phyloP scores from a whole-genome alignment of 495 filamentous ascomycete genomes.

The Cenococcum geophilum region DNA sequence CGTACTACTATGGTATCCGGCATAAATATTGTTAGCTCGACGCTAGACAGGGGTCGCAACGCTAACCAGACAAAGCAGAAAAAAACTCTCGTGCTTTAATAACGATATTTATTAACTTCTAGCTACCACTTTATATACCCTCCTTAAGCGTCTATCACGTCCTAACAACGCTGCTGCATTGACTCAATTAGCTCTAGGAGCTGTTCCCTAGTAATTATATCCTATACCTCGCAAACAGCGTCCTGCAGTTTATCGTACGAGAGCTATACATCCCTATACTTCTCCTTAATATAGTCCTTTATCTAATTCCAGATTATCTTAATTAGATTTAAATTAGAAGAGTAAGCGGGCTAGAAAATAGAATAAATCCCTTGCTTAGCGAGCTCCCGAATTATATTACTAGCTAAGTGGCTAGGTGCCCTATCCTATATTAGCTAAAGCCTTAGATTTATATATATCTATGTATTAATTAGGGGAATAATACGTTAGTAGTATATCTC shows the following conservation, averaged over 20 bases:
- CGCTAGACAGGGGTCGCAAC: too few species aligned
- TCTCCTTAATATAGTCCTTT: not conserved
- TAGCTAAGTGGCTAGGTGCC: slow-evolving; percentile 21
- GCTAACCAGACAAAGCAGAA: too few species aligned
- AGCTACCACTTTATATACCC: slow-evolving; percentile 1
- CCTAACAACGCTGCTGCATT: slow-evolving; percentile 5
- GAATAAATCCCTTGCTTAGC: not conserved
- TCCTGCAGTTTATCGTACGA: not conserved
- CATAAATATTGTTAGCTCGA: too few species aligned
- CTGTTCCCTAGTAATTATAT: slow-evolving; percentile 6
- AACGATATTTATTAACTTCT: too few species aligned
- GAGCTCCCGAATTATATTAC: slow-evolving; percentile 5
- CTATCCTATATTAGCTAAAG: slow-evolving; percentile 21
- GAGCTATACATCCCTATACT: not conserved
- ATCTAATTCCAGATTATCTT: too few species aligned
- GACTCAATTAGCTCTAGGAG: slow-evolving; percentile 7
- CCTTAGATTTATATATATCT: slow-evolving; percentile 14
- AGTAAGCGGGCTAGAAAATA: slow-evolving; percentile 28
- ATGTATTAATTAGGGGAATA: slow-evolving; percentile 16
- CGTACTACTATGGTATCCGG: too few species aligned
- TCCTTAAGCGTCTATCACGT: slow-evolving; percentile 4
- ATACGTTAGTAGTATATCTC: slow-evolving; percentile 10
- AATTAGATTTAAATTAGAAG: slow-evolving; percentile 23
- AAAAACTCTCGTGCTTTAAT: too few species aligned
- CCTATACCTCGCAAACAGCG: slow-evolving; percentile 13